Percentiles rank a stretch among this genome's conserved stretches.
These are phyloP conservation scores for Bromus sterilis DNA, from an alignment of 176 grass and related monocot genomes.

Conservation along the genomic window DNA sequence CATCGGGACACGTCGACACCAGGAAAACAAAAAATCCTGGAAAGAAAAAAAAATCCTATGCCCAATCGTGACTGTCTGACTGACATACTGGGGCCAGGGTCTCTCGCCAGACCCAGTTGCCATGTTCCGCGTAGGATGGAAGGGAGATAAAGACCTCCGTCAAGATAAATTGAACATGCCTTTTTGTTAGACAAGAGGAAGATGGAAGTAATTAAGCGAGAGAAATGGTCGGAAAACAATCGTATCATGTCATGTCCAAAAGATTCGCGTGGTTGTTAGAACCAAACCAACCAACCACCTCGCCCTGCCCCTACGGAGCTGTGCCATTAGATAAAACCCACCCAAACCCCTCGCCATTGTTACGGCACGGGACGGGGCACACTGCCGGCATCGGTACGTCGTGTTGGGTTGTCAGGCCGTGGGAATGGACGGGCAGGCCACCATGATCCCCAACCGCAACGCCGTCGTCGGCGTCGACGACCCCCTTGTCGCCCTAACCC, in stretches of 20 bases:
- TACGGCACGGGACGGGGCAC: no score
- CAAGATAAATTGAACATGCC: not conserved
- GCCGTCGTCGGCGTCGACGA: not conserved
- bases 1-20: not conserved
- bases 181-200: not conserved
- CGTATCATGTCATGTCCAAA: not conserved
- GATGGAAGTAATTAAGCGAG: not conserved
- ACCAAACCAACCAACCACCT: not conserved
- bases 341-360: not conserved
- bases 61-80: not conserved
- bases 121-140: not conserved
- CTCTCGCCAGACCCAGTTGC: not conserved
- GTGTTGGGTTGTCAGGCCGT: not conserved
- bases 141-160: no score
- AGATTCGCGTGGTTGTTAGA: slow-evolving; percentile 14
- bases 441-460: not conserved
- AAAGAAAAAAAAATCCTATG: not conserved
- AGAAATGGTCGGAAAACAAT: not conserved
- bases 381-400: no score
- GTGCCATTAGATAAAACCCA: no score
- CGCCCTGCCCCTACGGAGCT: no score
- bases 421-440: not conserved
- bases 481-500: slow-evolving; percentile 27
- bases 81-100: not conserved
- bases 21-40: no score